Evolutionary conservation across 352 stramenopile species (phyloP).

Genomic region (Phytophthora cryptogea): DNA sequence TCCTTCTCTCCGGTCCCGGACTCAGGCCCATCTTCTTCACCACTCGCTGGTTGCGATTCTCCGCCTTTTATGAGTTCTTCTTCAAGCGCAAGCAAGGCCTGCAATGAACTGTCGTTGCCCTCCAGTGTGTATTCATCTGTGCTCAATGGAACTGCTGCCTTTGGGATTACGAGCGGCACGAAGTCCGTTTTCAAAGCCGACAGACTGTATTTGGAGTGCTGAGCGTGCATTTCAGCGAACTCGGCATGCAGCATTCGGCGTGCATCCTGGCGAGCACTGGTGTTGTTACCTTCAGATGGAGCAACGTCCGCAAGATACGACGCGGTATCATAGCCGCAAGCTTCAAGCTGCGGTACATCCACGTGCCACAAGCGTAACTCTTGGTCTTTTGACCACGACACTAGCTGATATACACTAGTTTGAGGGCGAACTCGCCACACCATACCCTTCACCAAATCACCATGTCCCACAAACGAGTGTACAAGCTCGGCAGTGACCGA

Average conservation of each 20-base stretch:
- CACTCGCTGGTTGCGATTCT: conserved; percentile 23
- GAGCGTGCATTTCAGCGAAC: conserved; percentile 35
- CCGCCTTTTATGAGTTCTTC: conserved; percentile 69
- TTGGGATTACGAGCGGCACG: conserved; percentile 67
- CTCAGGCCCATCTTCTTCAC: conserved; percentile 28
- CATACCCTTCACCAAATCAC: conserved; percentile 68
- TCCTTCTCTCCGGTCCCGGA: conserved; percentile 25
- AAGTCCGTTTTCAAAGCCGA: conserved; percentile 75
- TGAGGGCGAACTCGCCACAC: conserved; percentile 57
- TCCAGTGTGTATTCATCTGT: conserved; percentile 70
- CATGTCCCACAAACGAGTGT: conserved; percentile 66
- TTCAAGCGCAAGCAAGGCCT: conserved; percentile 65
- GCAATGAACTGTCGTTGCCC: conserved; percentile 49
- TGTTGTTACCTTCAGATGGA: conserved; percentile 27
- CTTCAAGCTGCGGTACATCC: conserved; percentile 64
- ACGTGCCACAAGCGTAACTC: conserved; percentile 77
- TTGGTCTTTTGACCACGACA: conserved; percentile 86
- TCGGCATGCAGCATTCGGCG: conserved; percentile 32
- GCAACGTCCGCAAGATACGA: conserved; percentile 40
- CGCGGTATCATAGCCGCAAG: conserved; percentile 58
- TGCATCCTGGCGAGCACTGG: conserved; percentile 19
- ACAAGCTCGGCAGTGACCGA: conserved; percentile 50
- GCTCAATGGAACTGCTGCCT: conserved; percentile 56
- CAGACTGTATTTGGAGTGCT: conserved; percentile 72
- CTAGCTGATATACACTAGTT: conserved; percentile 60